Conservation (phyloP, 352 stramenopile species). For the Paralagenidium karlingii region DNA sequence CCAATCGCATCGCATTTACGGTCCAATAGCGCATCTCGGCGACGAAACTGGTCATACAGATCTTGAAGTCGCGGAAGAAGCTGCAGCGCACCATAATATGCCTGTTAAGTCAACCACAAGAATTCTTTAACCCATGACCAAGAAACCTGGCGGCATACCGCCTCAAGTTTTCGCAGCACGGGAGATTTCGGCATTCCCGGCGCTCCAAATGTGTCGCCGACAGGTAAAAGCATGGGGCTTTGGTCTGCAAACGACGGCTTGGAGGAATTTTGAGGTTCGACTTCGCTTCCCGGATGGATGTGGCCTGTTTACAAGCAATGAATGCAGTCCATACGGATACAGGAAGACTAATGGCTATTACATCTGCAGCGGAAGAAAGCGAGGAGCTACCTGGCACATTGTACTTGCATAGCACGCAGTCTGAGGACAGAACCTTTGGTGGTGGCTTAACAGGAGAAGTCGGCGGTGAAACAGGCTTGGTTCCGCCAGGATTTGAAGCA, state of each 20-base stretch:
- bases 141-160: too few relatives aligned
- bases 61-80: conserved; percentile 22
- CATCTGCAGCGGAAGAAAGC: background rate
- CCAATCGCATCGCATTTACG: conserved; percentile 19
- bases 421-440: background rate
- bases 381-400: conserved; percentile 39
- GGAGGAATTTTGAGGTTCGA: background rate
- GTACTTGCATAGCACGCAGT: conserved; percentile 72
- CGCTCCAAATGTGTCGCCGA: too few relatives aligned
- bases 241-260: background rate
- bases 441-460: conserved; percentile 7
- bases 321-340: too few relatives aligned
- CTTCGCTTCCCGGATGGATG: conserved; percentile 38
- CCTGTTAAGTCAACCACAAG: too few relatives aligned
- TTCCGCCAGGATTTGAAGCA: conserved; percentile 1
- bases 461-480: background rate
- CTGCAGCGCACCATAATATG: too few relatives aligned
- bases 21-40: conserved; percentile 21
- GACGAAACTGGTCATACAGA: conserved; percentile 47
- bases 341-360: too few relatives aligned
- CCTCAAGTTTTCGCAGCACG: conserved; percentile 39
- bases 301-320: conserved; percentile 23
- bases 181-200: conserved; percentile 38
- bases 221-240: too few relatives aligned
- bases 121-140: too few relatives aligned